phyloP scores from a whole-genome alignment of 139 green algal genomes.

The Coelastrella sp. region DNA sequence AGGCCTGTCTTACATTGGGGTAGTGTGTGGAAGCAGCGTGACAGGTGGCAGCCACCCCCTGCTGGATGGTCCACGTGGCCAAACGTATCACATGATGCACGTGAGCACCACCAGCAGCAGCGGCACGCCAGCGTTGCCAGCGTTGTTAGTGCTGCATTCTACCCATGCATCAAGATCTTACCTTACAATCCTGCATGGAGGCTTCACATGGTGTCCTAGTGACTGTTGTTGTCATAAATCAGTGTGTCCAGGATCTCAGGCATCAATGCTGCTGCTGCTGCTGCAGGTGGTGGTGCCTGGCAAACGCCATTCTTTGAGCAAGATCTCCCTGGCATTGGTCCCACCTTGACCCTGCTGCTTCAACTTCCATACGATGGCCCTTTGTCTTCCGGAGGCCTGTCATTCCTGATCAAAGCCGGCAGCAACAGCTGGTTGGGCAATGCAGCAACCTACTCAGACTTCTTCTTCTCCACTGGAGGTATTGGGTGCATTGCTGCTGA shows the following conservation, averaged over 20 bases:
- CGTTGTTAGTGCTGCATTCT: no score
- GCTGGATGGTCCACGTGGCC: conserved; percentile 60
- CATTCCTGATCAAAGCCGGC: conserved; percentile 49
- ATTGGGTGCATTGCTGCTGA: background rate
- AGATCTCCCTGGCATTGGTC: background rate
- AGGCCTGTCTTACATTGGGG: conserved; percentile 57
- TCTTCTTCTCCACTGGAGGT: conserved; percentile 3
- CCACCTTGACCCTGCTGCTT: conserved; percentile 49
- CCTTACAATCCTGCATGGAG: no score
- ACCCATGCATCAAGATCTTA: no score
- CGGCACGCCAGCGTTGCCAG: no score
- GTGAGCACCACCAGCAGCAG: conserved; percentile 22
- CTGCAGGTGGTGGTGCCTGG: conserved; percentile 50
- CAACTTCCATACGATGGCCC: conserved; percentile 54
- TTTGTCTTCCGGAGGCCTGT: conserved; percentile 41
- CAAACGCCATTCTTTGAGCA: conserved; percentile 51
- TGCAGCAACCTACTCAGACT: conserved; percentile 44
- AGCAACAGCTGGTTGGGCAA: conserved; percentile 50
- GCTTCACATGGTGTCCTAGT: no score
- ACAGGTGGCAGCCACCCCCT: conserved; percentile 52
- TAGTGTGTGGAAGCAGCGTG: conserved; percentile 20
- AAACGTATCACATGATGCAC: conserved; percentile 46
- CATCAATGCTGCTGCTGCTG: conserved; percentile 1
- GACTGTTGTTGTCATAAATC: no score
- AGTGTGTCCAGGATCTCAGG: no score